Conservation (phyloP, 768 basidiomycete species). For the Lactarius hengduanensis region DNA sequence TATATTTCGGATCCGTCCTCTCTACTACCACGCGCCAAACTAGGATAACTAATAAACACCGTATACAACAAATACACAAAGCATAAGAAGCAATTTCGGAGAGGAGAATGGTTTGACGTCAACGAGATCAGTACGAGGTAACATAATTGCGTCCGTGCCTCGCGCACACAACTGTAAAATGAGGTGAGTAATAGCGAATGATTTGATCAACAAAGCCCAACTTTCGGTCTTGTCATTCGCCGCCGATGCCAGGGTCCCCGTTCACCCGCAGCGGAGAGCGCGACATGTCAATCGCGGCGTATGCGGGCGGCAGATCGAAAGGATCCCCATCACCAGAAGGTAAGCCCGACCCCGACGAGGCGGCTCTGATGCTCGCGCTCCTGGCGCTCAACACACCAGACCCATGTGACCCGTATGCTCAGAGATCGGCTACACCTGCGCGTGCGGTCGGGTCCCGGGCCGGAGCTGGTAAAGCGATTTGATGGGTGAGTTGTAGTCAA, state of each 20-base stretch:
- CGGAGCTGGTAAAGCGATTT: not conserved
- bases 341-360: not conserved
- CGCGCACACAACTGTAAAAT: not conserved
- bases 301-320: conserved; percentile 25
- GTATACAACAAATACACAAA: too few relatives aligned
- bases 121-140: not conserved
- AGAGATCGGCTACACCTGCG: not conserved
- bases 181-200: not conserved
- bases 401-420: not conserved
- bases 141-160: not conserved
- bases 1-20: too few relatives aligned
- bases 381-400: too few relatives aligned
- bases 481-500: too few relatives aligned
- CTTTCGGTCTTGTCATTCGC: not conserved
- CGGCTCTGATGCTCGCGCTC: not conserved
- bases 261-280: not conserved
- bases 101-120: not conserved
- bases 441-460: not conserved
- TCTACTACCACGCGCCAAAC: too few relatives aligned
- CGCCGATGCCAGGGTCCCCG: not conserved
- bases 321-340: not conserved
- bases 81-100: too few relatives aligned
- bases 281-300: conserved; percentile 10
- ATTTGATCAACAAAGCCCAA: not conserved
- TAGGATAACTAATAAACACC: too few relatives aligned